Evolutionary conservation across 2,329 filamentous ascomycete species (phyloP), one percentile per base, ranked within the genome.

Genomic region (Coniella vitis): DNA sequence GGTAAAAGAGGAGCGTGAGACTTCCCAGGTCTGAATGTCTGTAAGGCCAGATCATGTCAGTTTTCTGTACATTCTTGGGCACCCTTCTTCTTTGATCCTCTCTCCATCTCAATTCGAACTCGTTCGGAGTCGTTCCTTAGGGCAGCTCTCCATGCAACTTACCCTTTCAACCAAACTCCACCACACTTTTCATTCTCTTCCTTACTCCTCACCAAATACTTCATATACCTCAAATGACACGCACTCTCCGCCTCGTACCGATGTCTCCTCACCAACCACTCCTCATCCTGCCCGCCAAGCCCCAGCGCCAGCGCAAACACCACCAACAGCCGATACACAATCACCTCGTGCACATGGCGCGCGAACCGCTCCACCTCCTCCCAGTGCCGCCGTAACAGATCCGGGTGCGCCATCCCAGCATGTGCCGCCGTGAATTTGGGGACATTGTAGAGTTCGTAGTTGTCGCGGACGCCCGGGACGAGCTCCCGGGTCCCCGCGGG

Each of bases 171-270:
- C 43, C 70, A 69, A 2, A 72, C 63, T 13, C 65, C 61, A 0
- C 67, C 68, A 10, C 44, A 41, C 13, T 38, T 46, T 22, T 41
- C 42, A 37, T 50, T 50, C 22, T 72, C 68, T n/a, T 72, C 68
- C 2, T 65, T 57, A 0, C 63, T 69, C 7, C 74, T 69, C 0
- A 67, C 64, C 14, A 69, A 65, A 56, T 81, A 81, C 41, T 74
- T 68, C 76, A 81, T 81, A 61, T 80, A 81, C 3, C 79, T 72
- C 34, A 80, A 68, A 56, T 81, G 77, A 48, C 77, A 73, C 49
- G 80, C 76, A 22, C 72, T 69, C 20, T 72, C 68, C 40, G 71
- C 65, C 3, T 79, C 71, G 56, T 81, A 83, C 1, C 64, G 66
- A 57, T 83, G 79, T 40, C 73, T 68, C 4, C 69, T 69, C 10